These are phyloP conservation scores for Kondoa malvinella DNA, from an alignment of 768 basidiomycete genomes.

Conservation along the genomic window DNA sequence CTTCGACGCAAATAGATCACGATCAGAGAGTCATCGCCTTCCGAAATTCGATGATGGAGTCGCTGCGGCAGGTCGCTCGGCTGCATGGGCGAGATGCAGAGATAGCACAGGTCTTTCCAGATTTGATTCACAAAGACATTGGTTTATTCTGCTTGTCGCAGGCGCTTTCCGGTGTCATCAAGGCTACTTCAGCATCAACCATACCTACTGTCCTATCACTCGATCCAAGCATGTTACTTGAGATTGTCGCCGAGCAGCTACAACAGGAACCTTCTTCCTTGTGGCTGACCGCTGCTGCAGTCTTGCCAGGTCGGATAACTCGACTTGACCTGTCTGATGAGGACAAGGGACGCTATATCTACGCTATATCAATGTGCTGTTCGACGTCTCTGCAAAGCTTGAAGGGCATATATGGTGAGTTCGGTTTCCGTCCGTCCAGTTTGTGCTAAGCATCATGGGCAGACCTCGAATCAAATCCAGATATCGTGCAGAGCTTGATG, in stretches of 20 bases:
- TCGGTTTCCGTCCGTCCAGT: background rate
- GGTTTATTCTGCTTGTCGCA: too few species aligned
- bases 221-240: conserved; percentile 30
- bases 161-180: conserved; percentile 30
- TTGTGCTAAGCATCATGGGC: background rate
- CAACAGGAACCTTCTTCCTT: conserved; percentile 14
- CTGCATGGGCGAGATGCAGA: conserved; percentile 31
- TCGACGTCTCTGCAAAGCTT: background rate
- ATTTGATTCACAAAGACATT: too few species aligned
- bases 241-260: conserved; percentile 5
- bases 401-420: conserved; percentile 5
- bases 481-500: conserved; percentile 34
- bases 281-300: conserved; percentile 31
- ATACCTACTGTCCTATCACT: conserved; percentile 33
- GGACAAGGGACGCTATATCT: background rate
- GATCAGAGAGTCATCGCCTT: conserved; percentile 25
- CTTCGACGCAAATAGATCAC: conserved; percentile 8
- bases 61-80: conserved; percentile 27
- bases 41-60: conserved; percentile 27
- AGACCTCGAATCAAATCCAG: conserved; percentile 31
- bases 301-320: conserved; percentile 9
- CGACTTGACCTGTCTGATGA: background rate
- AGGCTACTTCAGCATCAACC: conserved; percentile 31
- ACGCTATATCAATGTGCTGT: background rate
- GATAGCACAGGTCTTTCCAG: conserved; percentile 33